Conservation (phyloP, 1,284 basidiomycete genomes). For the Fomitopsis palustris region DNA sequence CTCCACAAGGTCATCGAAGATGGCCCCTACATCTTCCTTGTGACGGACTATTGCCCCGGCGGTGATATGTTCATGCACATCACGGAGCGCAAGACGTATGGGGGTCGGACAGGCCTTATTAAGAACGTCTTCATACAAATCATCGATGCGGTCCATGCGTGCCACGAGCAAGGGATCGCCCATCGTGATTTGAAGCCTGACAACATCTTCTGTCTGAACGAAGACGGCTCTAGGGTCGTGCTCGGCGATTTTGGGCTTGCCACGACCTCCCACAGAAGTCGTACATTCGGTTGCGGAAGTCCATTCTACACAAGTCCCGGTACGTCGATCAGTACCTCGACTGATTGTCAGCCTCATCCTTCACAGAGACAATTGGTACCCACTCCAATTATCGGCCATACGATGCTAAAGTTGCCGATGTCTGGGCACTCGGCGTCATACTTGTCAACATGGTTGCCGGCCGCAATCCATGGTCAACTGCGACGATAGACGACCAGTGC, state of each 20-base stretch:
- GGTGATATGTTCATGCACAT: slow-evolving; percentile 65
- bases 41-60: slow-evolving; percentile 59
- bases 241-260: slow-evolving; percentile 69
- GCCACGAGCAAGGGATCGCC: slow-evolving; percentile 57
- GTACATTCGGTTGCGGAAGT: slow-evolving; percentile 45
- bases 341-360: background rate
- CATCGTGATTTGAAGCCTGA: slow-evolving; percentile 75
- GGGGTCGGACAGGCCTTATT: slow-evolving; percentile 46
- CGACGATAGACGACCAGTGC: slow-evolving; percentile 67
- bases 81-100: slow-evolving; percentile 43
- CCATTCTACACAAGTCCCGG: slow-evolving; percentile 62
- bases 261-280: slow-evolving; percentile 44
- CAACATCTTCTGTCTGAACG: slow-evolving; percentile 54
- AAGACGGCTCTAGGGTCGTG: slow-evolving; percentile 43
- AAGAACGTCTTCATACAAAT: slow-evolving; percentile 55
- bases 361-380: slow-evolving; percentile 25
- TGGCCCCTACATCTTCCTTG: slow-evolving; percentile 51
- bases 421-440: slow-evolving; percentile 31
- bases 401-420: slow-evolving; percentile 19
- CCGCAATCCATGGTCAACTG: slow-evolving; percentile 85
- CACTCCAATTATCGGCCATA: slow-evolving; percentile 20
- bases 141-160: slow-evolving; percentile 58
- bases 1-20: slow-evolving; percentile 57
- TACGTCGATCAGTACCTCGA: slow-evolving; percentile 19
- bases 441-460: slow-evolving; percentile 77